Evolutionary conservation across 495 filamentous ascomycete genomes (phyloP), one percentile per base, ranked within the genome.

Genomic region (Parathielavia appendiculata): DNA sequence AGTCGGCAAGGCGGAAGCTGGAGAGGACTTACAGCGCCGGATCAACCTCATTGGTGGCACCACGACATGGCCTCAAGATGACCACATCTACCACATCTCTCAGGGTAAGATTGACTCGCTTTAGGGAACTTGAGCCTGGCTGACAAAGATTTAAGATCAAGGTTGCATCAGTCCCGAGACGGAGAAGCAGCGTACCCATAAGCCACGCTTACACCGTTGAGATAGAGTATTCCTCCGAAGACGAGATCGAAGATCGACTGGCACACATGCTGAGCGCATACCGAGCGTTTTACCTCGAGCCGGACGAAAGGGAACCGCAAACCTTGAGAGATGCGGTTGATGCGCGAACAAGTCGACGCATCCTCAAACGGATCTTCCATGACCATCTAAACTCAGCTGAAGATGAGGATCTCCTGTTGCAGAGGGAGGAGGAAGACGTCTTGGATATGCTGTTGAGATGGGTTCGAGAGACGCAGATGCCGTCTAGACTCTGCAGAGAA

Each of bases 161-260:
- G 26, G 3, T 6, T 30, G 26, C 26, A 30, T 51, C 45, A 36
- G 11, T n/a, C 8, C 26, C 19, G 11, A 12, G 1, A 4, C 34
- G 1, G 5, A 17, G 23, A 13, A 49, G 13, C 59, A 9, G 16
- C 3, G 1, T 17, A 6, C 38, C 41, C 26, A 14, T n/a, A 35
- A 34, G 19, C 36, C 34, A 5, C 35, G 44, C 23, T n/a, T 59
- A 63, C 38, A 9, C 41, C 20, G 23, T 71, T 12, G 56, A 60
- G 13, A 49, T 63, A n/a, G 64, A 68, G 35, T 59, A 50, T 39
- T 66, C 63, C 48, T 55, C 64, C 5, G 64, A 63, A 36, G 58
- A 54, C 13, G 66, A 71, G n/a, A 61, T 71, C 23, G 63, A 66
- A 26, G 36, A 58, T 10, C 56, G 66, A n/a, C 44, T 71, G 9